A percentile compares a stretch with the other conserved stretches of the same genome.
phyloP scores from a whole-genome alignment of 2,329 filamentous ascomycete species.

The Aspergillus viridinutans region DNA sequence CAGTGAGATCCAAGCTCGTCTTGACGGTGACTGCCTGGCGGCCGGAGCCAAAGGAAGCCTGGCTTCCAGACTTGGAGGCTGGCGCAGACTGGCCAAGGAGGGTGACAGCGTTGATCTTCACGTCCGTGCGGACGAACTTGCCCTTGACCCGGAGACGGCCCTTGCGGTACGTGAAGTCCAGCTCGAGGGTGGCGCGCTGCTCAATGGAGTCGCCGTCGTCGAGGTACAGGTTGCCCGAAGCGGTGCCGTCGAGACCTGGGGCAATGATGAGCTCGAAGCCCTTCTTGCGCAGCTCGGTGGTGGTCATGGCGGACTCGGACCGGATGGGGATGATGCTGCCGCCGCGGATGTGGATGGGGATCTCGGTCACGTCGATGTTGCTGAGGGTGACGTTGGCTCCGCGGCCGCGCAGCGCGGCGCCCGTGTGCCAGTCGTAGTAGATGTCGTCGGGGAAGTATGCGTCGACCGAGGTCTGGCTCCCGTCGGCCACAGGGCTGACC shows the following conservation, averaged over 20 bases:
- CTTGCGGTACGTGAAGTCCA: constrained; percentile 57
- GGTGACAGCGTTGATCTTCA: constrained; percentile 31
- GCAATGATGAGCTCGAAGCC: constrained; percentile 70
- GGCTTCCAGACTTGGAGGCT: constrained; percentile 8
- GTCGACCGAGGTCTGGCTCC: constrained; percentile 49
- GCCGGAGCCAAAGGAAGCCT: constrained; percentile 8
- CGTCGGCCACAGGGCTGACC: constrained; percentile 53
- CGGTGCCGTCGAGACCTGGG: constrained; percentile 57
- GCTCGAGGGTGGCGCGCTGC: constrained; percentile 52
- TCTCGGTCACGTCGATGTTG: constrained; percentile 48
- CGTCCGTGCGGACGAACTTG: constrained; percentile 23
- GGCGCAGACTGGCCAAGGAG: constrained; percentile 23
- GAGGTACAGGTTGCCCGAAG: constrained; percentile 65
- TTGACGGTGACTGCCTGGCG: constrained; percentile 22
- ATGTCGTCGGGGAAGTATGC: constrained; percentile 56
- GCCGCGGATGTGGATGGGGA: constrained; percentile 61
- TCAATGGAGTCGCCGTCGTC: constrained; percentile 70
- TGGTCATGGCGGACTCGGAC: constrained; percentile 54
- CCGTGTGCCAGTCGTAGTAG: constrained; percentile 60
- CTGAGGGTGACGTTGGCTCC: constrained; percentile 43
- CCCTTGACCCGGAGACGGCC: constrained; percentile 37
- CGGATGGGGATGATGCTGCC: constrained; percentile 59
- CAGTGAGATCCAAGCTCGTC: constrained; percentile 15
- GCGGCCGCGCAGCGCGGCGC: constrained; percentile 42
- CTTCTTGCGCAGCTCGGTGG: constrained; percentile 55